These are phyloP conservation scores for Hanseniaspora gamundiae DNA, from an alignment of 1,139 yeast species.

Conservation along the genomic window DNA sequence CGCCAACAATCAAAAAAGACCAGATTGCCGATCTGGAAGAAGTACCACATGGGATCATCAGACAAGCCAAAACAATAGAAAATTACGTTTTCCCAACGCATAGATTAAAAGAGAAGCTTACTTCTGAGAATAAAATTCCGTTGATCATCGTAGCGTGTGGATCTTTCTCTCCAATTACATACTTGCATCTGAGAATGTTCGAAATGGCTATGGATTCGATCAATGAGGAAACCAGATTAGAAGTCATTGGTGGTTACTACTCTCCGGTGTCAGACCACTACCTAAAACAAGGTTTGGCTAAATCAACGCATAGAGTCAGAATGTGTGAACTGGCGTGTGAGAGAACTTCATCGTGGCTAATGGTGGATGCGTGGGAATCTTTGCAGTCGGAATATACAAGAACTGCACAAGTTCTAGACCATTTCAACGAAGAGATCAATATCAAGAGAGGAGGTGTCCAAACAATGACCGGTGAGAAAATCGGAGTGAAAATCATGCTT, in stretches of 20 bases:
- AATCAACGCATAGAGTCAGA: constrained; percentile 78
- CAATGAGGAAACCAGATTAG: constrained; percentile 82
- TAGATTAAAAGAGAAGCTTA: constrained; percentile 57
- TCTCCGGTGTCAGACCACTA: constrained; percentile 96
- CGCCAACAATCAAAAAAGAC: constrained; percentile 41
- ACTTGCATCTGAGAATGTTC: constrained; percentile 89
- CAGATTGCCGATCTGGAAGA: constrained; percentile 92
- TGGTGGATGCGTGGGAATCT: constrained; percentile 99
- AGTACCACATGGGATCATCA: constrained; percentile 83
- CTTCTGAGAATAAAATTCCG: constrained; percentile 73
- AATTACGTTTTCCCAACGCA: constrained; percentile 78
- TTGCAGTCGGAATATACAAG: constrained; percentile 83
- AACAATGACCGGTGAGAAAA: constrained; percentile 57
- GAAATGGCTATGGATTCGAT: constrained; percentile 98
- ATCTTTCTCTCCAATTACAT: constrained; percentile 90
- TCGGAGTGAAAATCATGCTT: constrained; percentile 90
- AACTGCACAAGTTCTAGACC: constrained; percentile 92
- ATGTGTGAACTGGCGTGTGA: constrained; percentile 99
- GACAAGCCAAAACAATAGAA: constrained; percentile 65
- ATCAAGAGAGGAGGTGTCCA: constrained; percentile 79
- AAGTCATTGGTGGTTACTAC: constrained; percentile 92
- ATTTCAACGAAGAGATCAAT: constrained; percentile 90
- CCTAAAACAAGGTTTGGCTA: constrained; percentile 85
- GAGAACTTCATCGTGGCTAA: constrained; percentile 90
- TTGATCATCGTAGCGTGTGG: constrained; percentile 95